Evolutionary conservation across 164 flowering plant genomes (phyloP).

Genomic region (Tinospora cordifolia): DNA sequence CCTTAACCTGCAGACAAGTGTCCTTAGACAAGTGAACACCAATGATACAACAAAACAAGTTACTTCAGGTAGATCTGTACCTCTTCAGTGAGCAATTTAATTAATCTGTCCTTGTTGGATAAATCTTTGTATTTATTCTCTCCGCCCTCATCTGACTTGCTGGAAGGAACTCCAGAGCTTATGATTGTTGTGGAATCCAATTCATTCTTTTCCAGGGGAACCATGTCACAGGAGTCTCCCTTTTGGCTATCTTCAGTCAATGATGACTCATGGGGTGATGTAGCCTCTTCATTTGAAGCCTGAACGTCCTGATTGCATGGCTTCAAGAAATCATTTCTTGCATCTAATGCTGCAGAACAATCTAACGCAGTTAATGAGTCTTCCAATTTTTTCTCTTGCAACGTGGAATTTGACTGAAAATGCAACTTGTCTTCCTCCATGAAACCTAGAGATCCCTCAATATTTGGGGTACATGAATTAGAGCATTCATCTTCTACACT

Average conservation of each 20-base stretch:
- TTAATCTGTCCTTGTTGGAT: slow-evolving; percentile 32
- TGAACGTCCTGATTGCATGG: slow-evolving; percentile 8
- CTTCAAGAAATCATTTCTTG: slow-evolving; percentile 17
- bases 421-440: slow-evolving; percentile 16
- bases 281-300: slow-evolving; percentile 7
- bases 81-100: slow-evolving; percentile 49
- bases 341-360: slow-evolving; percentile 27
- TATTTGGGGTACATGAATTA: slow-evolving; percentile 13
- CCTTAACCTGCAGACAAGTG: slow-evolving; percentile 42
- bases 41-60: slow-evolving; percentile 3
- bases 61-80: slow-evolving; percentile 25
- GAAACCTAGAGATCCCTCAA: slow-evolving; percentile 11
- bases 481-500: slow-evolving; percentile 19
- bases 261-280: slow-evolving; percentile 13
- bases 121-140: slow-evolving; percentile 16
- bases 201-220: slow-evolving; percentile 15
- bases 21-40: neutral
- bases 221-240: slow-evolving; percentile 14
- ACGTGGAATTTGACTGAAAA: slow-evolving; percentile 12
- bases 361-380: slow-evolving; percentile 17
- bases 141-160: slow-evolving; percentile 10
- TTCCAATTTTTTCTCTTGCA: slow-evolving; percentile 17
- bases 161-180: slow-evolving; percentile 10
- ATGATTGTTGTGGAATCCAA: slow-evolving; percentile 14
- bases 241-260: slow-evolving; percentile 22